phyloP scores from a whole-genome alignment of 768 basidiomycete genomes.

The Cantharellus anzutake region DNA sequence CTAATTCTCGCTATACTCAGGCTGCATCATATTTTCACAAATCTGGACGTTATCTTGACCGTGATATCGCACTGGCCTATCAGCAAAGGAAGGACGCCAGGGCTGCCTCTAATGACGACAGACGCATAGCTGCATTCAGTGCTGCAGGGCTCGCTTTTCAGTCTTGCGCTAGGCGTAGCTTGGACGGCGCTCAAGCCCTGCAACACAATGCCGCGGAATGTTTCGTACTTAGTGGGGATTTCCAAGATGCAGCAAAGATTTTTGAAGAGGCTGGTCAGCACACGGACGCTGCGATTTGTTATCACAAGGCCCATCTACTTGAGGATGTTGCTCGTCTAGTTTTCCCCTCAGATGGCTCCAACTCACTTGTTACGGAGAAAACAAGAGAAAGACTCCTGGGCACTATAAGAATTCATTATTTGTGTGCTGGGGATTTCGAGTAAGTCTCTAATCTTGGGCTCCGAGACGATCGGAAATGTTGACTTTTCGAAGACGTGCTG shows the following conservation, averaged over 20 bases:
- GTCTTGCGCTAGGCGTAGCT: neutral
- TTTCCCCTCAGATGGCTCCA: slow-evolving; percentile 10
- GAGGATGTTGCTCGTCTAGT: neutral
- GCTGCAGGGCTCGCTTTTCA: neutral
- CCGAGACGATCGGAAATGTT: slow-evolving; percentile 21
- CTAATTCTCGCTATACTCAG: slow-evolving; percentile 2
- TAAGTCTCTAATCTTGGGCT: slow-evolving; percentile 12
- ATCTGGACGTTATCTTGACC: neutral
- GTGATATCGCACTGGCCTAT: neutral
- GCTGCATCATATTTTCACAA: slow-evolving; percentile 6
- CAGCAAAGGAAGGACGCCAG: neutral
- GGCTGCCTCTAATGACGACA: neutral
- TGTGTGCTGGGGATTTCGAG: slow-evolving; percentile 21
- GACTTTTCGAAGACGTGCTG: too few relatives aligned
- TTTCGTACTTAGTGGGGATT: neutral
- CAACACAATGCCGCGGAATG: neutral
- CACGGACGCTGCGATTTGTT: neutral
- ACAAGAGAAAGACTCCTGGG: slow-evolving; percentile 21
- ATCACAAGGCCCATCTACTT: neutral
- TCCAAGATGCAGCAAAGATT: neutral
- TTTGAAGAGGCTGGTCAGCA: neutral
- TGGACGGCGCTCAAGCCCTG: neutral
- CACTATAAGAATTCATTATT: slow-evolving; percentile 29
- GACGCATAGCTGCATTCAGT: neutral
- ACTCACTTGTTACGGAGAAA: slow-evolving; percentile 15